Evolutionary conservation across 2,329 filamentous ascomycete genomes (phyloP), one percentile per base, ranked within the genome.

Genomic region (Fusarium metavorans): DNA sequence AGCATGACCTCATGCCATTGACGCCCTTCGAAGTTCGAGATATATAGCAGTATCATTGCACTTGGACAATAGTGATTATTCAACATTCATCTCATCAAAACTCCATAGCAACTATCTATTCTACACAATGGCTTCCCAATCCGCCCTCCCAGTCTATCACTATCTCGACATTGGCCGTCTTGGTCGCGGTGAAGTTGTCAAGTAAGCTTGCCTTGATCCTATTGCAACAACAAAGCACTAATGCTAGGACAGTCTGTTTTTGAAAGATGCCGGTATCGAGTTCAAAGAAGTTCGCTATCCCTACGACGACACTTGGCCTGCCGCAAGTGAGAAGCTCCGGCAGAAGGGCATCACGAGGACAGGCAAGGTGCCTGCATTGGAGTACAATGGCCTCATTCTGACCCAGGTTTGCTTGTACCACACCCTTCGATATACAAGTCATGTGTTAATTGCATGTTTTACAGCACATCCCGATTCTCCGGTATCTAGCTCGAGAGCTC

Each of bases 321-420:
- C 66, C 18, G 75, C 69, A 5, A 81, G 78, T 39, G 67, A 80
- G 14, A 75, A 76, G 54, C 71, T 84, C 7, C 68, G 80, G 39
- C 32, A 79, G 13, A 35, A 80, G 9, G 78, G 76, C 2, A 64
- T 79, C 2, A 75, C 74, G 5, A 71, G 72, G 32, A 84, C 83
- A 7, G 82, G 82, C 9, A 75, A 76, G 27, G 60, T 85, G 11
- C 83, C 83, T 6, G 78, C 77, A 0, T 71, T 85, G 5, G 80
- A 83, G 58, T 84, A 83, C 66, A 78, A 83, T 34, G 82, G 81
- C 4, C 54, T 72, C 7, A 68, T 80, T 6, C 67, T 84, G 11
- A 73, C 63, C 18, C 76, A 77, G 62, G 76, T 74, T 8, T 2
- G 67, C 56, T 0, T 23, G 6, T 5, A 1, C 7, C 6, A 2